phyloP scores from a whole-genome alignment of 768 basidiomycete genomes.

The Botryobasidium botryosum region DNA sequence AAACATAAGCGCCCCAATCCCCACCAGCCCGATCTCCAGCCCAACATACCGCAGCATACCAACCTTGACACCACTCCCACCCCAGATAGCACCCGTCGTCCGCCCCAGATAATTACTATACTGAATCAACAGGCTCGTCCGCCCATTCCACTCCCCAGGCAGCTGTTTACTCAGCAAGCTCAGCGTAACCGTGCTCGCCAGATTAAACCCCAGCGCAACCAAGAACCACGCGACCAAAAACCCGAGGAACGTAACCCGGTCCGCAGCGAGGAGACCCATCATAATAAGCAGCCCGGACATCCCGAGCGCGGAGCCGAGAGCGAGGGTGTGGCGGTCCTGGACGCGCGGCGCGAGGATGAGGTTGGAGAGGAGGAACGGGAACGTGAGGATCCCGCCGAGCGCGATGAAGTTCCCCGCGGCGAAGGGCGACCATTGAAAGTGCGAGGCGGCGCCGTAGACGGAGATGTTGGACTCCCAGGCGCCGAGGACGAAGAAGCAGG shows the following conservation, averaged over 20 bases:
- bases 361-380: constrained; percentile 52
- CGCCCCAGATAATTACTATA: constrained; percentile 55
- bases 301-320: constrained; percentile 34
- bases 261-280: constrained; percentile 27
- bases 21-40: constrained; percentile 42
- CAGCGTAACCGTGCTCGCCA: constrained; percentile 52
- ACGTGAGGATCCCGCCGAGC: constrained; percentile 41
- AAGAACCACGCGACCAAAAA: constrained; percentile 38
- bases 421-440: constrained; percentile 33
- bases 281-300: constrained; percentile 35
- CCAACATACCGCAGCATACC: constrained; percentile 47
- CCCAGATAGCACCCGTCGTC: constrained; percentile 49
- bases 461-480: constrained; percentile 56
- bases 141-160: constrained; percentile 41
- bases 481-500: constrained; percentile 52
- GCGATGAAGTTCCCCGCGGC: no score
- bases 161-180: constrained; percentile 53
- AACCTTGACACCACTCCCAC: constrained; percentile 38
- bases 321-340: constrained; percentile 44
- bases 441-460: constrained; percentile 31
- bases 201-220: constrained; percentile 54
- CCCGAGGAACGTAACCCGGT: constrained; percentile 29
- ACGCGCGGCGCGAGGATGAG: constrained; percentile 37
- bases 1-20: constrained; percentile 38
- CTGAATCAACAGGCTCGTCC: constrained; percentile 38